Base-by-base conservation (phyloP, 495 filamentous ascomycete species). In the Thozetella sp. region DNA sequence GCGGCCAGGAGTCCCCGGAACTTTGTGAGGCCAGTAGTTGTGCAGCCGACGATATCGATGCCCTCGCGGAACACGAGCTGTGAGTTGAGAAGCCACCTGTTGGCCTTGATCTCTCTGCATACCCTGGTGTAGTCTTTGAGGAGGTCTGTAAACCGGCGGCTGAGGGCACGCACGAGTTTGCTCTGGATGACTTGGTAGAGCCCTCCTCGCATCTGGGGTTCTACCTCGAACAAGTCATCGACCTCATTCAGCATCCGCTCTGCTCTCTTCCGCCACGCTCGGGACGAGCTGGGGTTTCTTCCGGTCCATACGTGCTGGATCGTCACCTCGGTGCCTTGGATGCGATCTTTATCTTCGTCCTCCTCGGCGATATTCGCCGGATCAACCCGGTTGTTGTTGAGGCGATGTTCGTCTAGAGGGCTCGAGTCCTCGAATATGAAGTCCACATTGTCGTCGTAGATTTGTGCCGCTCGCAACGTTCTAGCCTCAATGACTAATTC, bases 1-100 rank as follows among this genome's bases (percentile, higher is more conserved):
- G 85, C 86, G 13, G 90, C 83, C 22, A 98, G 72, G 0, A 96
- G 75, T 1, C 76, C 86, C 19, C 94, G 85, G 61, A 95, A 93
- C 64, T 97, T 97, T 67, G 87, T 91, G n/a, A 97, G 69, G 2
- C 95, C 95, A 0, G 94, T 83, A 0, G 78, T 83, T 0, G 80
- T 84, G 53, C 80, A 81, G n/a, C 80, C 80, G 22, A 84, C 68
- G 27, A 83, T 69, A 43, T 80, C 68, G 25, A 80, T 67, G 1
- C 46, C 22, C 24, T 63, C 43, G 1, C 40, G 51, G 13, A 55
- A 53, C 15, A 78, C 66, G 17, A 77, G 61, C 19, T 62, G 53
- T 0, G 63, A 62, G 54, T 80, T 72, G 15, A 62, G 68, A 19
- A 63, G 50, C 60, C 65, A 72, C n/a, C 61, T 71, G 40, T 60